Base-by-base conservation (phyloP, 768 basidiomycete genomes). In the Mrakia frigida region DNA sequence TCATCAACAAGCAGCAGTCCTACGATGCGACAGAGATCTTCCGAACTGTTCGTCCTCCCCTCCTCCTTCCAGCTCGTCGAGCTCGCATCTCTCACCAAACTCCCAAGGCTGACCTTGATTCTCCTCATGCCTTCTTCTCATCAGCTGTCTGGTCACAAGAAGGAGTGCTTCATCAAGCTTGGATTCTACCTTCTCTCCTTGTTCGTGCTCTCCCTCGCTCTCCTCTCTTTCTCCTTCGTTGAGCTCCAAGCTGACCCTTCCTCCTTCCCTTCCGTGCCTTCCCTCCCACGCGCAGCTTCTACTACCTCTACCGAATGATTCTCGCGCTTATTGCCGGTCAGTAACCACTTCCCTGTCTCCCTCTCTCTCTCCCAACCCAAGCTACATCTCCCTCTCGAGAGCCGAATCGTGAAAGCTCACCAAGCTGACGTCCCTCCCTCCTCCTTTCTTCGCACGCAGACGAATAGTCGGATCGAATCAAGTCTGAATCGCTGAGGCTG, bases 21-120 rank as follows among this genome's bases (percentile, higher is more conserved):
- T 98, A 97, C 82, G 97, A 99, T 82, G 97, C 97, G 74, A 98
- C 96, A 33, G 97, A 99, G 85, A 99, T 98, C 79, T 99, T 99
- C 88, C 89, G 97, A 80, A 94, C 95, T 75, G 85, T 98, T 67
- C 70, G 75, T 76, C 46, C 21, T 56, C 23, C 11, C 7, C 31
- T 31, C 41, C 53, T 28, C 50, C 23, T 46, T 41, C 39, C 39
- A 11, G 5, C 31, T 21, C 6, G 23, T 25, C 56, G n/a, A 13
- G 9, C 59, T 37, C 11, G n/a, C 23, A 23, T 43, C n/a, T n/a
- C n/a, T n/a, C 37, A 1, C 60, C 21, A 5, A 6, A 14, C 13
- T 18, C n/a, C n/a, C 25, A 43, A 14, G n/a, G 73, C 60, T 61
- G 31, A 31, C 50, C 70, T 28, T 31, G 70, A 7, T 11, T 7